Conservation (phyloP, 2,329 filamentous ascomycete genomes). For the Stemphylium beticola region DNA sequence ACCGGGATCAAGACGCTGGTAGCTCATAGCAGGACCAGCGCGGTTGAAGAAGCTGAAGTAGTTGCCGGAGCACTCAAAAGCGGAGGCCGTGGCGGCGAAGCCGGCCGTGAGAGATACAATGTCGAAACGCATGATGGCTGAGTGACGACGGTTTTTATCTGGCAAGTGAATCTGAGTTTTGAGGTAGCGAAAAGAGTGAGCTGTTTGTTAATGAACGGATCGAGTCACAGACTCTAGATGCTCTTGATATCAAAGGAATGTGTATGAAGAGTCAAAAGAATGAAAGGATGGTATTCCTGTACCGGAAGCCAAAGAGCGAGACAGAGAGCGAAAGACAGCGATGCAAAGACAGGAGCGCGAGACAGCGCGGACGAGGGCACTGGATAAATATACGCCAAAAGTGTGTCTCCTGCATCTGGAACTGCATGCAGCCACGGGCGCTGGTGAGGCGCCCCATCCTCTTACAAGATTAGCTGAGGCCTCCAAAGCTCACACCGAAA, state of each 20-base stretch:
- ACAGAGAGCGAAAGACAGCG: neutral
- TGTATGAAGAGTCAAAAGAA: slow-evolving; percentile 30
- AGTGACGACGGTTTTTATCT: slow-evolving; percentile 5
- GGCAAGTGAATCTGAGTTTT: slow-evolving; percentile 12
- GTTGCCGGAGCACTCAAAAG: slow-evolving; percentile 42
- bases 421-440: slow-evolving; percentile 24
- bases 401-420: slow-evolving; percentile 11
- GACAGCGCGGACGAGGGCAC: slow-evolving; percentile 21
- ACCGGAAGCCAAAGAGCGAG: slow-evolving; percentile 20
- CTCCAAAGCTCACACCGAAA: slow-evolving; percentile 15
- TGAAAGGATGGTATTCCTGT: slow-evolving; percentile 45
- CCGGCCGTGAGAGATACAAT: slow-evolving; percentile 36
- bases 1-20: slow-evolving; percentile 46
- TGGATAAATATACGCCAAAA: slow-evolving; percentile 31
- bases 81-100: slow-evolving; percentile 39
- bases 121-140: slow-evolving; percentile 38
- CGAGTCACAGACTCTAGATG: slow-evolving; percentile 44
- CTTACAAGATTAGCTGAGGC: slow-evolving; percentile 17
- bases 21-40: slow-evolving; percentile 39
- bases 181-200: slow-evolving; percentile 28
- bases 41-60: slow-evolving; percentile 51
- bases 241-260: slow-evolving; percentile 31
- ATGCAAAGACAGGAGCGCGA: slow-evolving; percentile 19
- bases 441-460: slow-evolving; percentile 18
- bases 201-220: slow-evolving; percentile 32